Percentiles rank a stretch among this genome's conserved stretches.
phyloP scores from a whole-genome alignment of 2,329 filamentous ascomycete species.

The Arthrobotrys conoides region DNA sequence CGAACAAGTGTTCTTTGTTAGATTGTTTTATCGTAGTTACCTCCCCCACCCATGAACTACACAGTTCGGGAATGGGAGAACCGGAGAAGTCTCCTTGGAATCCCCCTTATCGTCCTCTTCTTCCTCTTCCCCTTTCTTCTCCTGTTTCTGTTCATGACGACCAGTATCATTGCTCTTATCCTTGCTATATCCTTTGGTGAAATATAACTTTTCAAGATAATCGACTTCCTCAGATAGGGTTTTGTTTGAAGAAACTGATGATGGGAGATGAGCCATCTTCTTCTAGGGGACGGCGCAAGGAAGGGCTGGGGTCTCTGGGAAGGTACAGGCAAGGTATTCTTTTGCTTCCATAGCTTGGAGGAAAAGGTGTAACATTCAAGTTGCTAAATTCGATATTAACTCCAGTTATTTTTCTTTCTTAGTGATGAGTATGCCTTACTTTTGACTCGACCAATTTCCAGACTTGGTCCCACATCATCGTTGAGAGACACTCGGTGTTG shows the following conservation, averaged over 20 bases:
- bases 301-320: no score
- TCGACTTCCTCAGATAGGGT: no score
- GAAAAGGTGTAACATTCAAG: background rate
- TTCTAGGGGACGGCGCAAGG: background rate
- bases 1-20: background rate
- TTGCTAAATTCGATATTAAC: background rate
- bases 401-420: background rate
- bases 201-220: no score
- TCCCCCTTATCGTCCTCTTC: no score
- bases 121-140: no score
- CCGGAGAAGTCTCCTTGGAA: background rate
- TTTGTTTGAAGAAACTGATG: no score
- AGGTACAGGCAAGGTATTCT: background rate
- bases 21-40: background rate
- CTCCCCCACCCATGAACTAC: background rate
- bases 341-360: background rate
- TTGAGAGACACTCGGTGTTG: background rate
- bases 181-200: no score
- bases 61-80: background rate
- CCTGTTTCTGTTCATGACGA: no score
- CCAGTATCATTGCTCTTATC: no score
- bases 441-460: constrained; percentile 2
- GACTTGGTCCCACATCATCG: constrained; percentile 2
- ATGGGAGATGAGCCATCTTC: background rate
- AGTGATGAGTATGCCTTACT: background rate